Evolutionary conservation across 805 yeast genomes (phyloP), one percentile per base, ranked within the genome.

Genomic region (Lipomyces orientalis): DNA sequence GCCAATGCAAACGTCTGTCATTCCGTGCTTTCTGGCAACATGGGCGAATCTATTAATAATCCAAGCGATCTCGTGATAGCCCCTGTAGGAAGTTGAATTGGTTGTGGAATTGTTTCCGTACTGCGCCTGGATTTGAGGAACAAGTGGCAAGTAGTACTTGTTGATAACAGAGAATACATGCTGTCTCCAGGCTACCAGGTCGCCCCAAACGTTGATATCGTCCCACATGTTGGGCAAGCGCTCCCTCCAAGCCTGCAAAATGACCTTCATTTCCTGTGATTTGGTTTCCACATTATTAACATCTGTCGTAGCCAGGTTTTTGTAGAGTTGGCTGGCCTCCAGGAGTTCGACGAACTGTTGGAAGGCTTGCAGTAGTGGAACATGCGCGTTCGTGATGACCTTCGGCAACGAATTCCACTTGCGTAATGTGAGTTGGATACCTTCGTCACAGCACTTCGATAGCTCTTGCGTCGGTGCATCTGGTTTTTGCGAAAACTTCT

Each of bases 41-140:
- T 95, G 99, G 0, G 99, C 99, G 82, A 95, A 95, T 62, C 98
- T 81, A 79, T 95, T 95, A 75, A 95, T 94, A 7, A 95, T 97
- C 98, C 99, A 96, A 0, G 99, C 99, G 78, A 94, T 92, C 79
- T 95, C 99, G 77, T 95, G 99, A 80, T 91, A 95, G 0, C 99
- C 99, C 71, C 99, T 85, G 79, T 94, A 96, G 0, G 97, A 98
- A 76, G 93, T 93, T 0, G 98, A 93, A 76, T 92, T 91, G 37
- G 91, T 90, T 56, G 88, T 86, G 1, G 84, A 82, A 67, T 72
- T 74, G 43, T 74, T 73, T 5, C 77, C 78, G n/a, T 73, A 83
- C 43, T 73, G 79, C 69, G 90, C 92, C 74, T 91, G 97, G 46
- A 91, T 76, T 1, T 91, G 87, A 0, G 97, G 97, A 68, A 93